Percentiles rank a stretch among this genome's conserved stretches.
These are phyloP conservation scores for Zelonia costaricensis DNA, from an alignment of 208 protist genomes.

Conservation along the genomic window DNA sequence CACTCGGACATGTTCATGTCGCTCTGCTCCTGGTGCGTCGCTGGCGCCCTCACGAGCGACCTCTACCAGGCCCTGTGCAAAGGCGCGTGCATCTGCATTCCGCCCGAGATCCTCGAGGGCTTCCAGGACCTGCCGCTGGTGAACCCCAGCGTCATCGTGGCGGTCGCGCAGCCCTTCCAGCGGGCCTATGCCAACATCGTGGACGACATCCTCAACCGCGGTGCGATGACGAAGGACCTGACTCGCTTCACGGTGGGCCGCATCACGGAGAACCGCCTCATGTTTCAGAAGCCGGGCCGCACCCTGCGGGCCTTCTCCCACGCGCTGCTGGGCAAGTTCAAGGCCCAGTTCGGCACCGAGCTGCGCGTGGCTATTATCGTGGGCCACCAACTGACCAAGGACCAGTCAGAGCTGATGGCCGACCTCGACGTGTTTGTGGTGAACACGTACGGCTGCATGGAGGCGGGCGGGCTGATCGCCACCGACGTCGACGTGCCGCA, in stretches of 20 bases:
- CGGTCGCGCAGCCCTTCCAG: slow-evolving; percentile 84
- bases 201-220: slow-evolving; percentile 87
- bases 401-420: slow-evolving; percentile 87
- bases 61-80: slow-evolving; percentile 90
- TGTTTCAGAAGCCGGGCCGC: slow-evolving; percentile 82
- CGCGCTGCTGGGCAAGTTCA: slow-evolving; percentile 85
- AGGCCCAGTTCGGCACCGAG: slow-evolving; percentile 85
- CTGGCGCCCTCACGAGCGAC: slow-evolving; percentile 75
- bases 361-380: slow-evolving; percentile 87
- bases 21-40: slow-evolving; percentile 90
- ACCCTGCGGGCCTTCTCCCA: slow-evolving; percentile 76
- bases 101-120: slow-evolving; percentile 85
- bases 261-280: slow-evolving; percentile 87
- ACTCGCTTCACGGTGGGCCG: slow-evolving; percentile 83
- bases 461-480: slow-evolving; percentile 85
- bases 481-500: slow-evolving; percentile 90
- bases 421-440: slow-evolving; percentile 91
- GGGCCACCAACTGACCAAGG: slow-evolving; percentile 80
- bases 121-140: slow-evolving; percentile 88
- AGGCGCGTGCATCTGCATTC: slow-evolving; percentile 84
- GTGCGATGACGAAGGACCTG: slow-evolving; percentile 77
- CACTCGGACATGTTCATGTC: slow-evolving; percentile 92
- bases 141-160: slow-evolving; percentile 85
- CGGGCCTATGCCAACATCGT: slow-evolving; percentile 89
- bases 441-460: slow-evolving; percentile 88